A percentile compares a stretch with the other conserved stretches of the same genome.
Evolutionary conservation across 2,329 filamentous ascomycete genomes (phyloP).

Genomic region (Colletotrichum scovillei): DNA sequence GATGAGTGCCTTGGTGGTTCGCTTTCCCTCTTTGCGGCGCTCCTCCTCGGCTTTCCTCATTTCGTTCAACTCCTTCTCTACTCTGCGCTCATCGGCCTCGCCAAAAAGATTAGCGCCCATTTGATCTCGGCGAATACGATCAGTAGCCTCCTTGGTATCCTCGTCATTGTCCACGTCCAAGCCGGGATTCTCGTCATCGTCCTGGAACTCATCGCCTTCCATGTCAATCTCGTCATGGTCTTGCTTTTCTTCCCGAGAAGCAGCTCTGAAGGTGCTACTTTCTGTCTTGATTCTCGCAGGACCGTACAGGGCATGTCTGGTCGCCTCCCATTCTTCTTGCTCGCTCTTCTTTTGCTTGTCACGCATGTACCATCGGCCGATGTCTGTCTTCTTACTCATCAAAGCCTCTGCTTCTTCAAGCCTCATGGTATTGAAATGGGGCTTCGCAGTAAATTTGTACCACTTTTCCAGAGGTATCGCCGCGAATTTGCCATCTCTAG

Average conservation of each 20-base stretch:
- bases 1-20: constrained; percentile 81
- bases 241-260: constrained; percentile 71
- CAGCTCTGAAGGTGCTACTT: constrained; percentile 71
- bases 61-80: constrained; percentile 80
- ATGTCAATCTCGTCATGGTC: constrained; percentile 79
- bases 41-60: constrained; percentile 75
- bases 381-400: constrained; percentile 82
- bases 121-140: constrained; percentile 82
- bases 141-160: constrained; percentile 77
- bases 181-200: constrained; percentile 84
- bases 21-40: constrained; percentile 78
- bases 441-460: constrained; percentile 88
- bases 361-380: constrained; percentile 84
- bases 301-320: constrained; percentile 61
- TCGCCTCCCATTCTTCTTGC: constrained; percentile 71
- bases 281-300: constrained; percentile 75
- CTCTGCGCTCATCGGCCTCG: constrained; percentile 74
- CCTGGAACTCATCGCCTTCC: constrained; percentile 81
- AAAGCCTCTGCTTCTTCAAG: constrained; percentile 88
- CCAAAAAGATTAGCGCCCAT: constrained; percentile 88
- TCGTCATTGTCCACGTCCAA: constrained; percentile 86
- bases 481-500: constrained; percentile 76
- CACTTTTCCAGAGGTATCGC: constrained; percentile 96
- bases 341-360: constrained; percentile 68
- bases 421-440: constrained; percentile 80